Percentiles rank a stretch among this genome's conserved stretches.
These are phyloP conservation scores for Neurospora sp. DNA, from an alignment of 495 filamentous ascomycete species.

Conservation along the genomic window DNA sequence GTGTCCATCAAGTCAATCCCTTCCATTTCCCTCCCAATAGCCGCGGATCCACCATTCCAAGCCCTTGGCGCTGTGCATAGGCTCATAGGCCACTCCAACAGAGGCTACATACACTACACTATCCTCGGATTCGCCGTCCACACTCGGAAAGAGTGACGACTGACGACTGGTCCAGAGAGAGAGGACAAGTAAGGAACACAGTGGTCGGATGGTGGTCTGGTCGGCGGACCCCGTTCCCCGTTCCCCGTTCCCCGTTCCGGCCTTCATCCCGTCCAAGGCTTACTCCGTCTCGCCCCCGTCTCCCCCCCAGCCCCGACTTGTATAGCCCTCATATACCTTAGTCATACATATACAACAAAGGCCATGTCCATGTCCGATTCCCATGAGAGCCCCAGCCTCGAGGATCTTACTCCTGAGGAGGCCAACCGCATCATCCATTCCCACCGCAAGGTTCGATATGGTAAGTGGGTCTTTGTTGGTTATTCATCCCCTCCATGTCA, in stretches of 20 bases:
- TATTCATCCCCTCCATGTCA: slow-evolving; percentile 3
- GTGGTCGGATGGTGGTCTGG: not conserved
- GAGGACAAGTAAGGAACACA: not conserved
- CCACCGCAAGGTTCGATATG: slow-evolving; percentile 49
- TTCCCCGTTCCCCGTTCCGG: not conserved
- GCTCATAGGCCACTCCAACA: not conserved
- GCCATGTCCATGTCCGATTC: slow-evolving; percentile 21
- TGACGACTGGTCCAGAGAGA: not conserved
- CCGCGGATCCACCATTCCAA: not conserved
- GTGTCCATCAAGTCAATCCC: not conserved
- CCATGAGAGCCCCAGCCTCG: slow-evolving; percentile 27
- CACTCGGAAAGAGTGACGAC: not conserved
- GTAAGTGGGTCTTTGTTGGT: slow-evolving; percentile 26
- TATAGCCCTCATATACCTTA: not conserved
- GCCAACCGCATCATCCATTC: slow-evolving; percentile 50
- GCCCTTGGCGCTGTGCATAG: not conserved
- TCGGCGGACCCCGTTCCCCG: not conserved
- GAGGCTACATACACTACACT: not conserved
- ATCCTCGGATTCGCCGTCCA: not conserved
- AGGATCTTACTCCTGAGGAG: slow-evolving; percentile 46
- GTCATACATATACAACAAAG: not conserved
- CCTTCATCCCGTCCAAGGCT: not conserved
- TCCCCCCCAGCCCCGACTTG: not conserved
- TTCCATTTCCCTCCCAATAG: not conserved
- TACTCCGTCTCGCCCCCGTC: not conserved